Percentiles rank a stretch among this genome's conserved stretches.
These are phyloP conservation scores for Babesia ovis DNA, from an alignment of 169 alveolate genomes.

Conservation along the genomic window DNA sequence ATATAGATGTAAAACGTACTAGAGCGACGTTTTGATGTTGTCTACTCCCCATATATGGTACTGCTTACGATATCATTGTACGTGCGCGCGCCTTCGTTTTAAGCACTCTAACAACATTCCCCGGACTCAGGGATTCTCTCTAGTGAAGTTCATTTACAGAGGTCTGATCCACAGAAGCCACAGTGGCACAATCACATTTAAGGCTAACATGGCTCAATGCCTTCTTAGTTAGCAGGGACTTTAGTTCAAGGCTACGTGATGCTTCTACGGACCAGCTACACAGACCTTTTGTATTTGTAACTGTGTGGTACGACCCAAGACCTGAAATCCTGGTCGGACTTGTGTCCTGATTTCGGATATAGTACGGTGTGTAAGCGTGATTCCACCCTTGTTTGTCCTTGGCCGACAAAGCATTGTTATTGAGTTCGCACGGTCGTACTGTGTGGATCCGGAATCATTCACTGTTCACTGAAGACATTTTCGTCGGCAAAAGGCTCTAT, in stretches of 20 bases:
- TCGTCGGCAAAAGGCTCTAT: neutral
- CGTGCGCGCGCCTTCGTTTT: neutral
- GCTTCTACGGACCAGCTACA: neutral
- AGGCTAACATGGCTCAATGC: neutral
- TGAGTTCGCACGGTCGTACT: neutral
- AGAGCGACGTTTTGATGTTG: neutral
- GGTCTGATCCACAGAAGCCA: neutral
- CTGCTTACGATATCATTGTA: neutral
- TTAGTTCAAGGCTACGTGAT: neutral
- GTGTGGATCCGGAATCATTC: neutral
- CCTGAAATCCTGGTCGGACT: too few species aligned
- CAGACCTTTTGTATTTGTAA: neutral
- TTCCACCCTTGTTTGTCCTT: neutral
- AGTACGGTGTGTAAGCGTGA: neutral
- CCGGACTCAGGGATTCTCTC: neutral
- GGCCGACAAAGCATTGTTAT: neutral
- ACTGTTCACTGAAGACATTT: neutral
- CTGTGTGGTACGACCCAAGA: neutral
- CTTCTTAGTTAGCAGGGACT: neutral
- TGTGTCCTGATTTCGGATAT: neutral
- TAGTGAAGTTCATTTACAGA: neutral
- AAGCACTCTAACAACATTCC: neutral
- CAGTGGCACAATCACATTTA: neutral
- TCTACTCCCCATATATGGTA: conserved; percentile 2
- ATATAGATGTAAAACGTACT: neutral